Percentiles rank a stretch among this genome's conserved stretches.
Evolutionary conservation across 176 grass and related monocot species (phyloP).

Genomic region (Hordeum marinum): DNA sequence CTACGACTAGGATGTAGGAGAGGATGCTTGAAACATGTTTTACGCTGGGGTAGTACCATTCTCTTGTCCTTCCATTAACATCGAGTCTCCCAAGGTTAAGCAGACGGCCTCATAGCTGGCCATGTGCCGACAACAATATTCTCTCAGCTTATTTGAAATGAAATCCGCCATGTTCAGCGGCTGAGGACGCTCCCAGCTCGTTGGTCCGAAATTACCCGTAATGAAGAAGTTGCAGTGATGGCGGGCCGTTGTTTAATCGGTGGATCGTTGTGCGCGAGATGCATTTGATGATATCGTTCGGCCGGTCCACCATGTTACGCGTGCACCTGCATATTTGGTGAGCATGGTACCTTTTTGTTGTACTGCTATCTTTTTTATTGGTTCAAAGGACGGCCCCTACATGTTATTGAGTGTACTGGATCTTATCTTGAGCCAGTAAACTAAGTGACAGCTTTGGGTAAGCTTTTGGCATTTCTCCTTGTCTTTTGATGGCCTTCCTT

Average conservation of each 20-base stretch:
- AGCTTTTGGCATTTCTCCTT: slow-evolving; percentile 11
- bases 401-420: slow-evolving; percentile 2
- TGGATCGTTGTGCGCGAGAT: slow-evolving; percentile 1
- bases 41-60: not conserved
- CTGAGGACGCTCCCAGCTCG: not conserved
- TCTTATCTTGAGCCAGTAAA: not conserved
- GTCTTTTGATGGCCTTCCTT: not conserved
- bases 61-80: not conserved
- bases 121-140: not conserved
- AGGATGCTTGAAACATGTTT: not conserved
- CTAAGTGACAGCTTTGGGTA: not conserved
- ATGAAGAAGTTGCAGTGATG: slow-evolving; percentile 2
- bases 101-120: not conserved
- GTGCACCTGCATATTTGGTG: not conserved
- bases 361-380: not conserved
- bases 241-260: slow-evolving; percentile 5
- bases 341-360: not conserved
- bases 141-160: not conserved
- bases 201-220: not conserved
- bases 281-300: slow-evolving; percentile 15
- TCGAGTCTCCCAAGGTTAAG: not conserved
- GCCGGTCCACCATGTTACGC: slow-evolving; percentile 8
- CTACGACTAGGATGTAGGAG: not conserved
- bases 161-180: not conserved
- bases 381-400: not conserved